These are phyloP conservation scores for Ganoderma sinense DNA, from an alignment of 1,284 basidiomycete genomes.

Conservation along the genomic window DNA sequence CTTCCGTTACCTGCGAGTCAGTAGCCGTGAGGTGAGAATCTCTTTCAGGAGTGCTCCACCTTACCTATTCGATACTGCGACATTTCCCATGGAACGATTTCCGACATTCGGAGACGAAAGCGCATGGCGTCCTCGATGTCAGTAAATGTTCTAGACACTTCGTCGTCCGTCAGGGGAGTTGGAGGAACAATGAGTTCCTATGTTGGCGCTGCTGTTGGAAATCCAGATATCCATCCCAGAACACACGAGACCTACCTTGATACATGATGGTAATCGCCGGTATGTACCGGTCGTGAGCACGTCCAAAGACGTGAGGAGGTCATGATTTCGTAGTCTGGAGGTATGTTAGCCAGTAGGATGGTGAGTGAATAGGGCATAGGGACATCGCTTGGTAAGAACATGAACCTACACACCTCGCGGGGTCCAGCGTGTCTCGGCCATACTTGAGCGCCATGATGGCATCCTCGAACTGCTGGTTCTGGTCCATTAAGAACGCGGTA, in stretches of 20 bases:
- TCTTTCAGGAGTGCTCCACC: constrained; percentile 21
- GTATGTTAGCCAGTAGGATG: not conserved
- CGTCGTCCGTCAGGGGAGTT: constrained; percentile 70
- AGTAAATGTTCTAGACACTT: constrained; percentile 69
- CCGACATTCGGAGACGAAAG: constrained; percentile 76
- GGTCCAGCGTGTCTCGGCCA: constrained; percentile 71
- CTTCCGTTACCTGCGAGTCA: constrained; percentile 70
- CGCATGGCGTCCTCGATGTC: constrained; percentile 82
- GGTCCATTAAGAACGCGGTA: constrained; percentile 82
- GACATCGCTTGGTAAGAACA: constrained; percentile 55
- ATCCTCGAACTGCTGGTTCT: constrained; percentile 84
- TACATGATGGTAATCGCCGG: constrained; percentile 75
- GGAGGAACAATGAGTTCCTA: constrained; percentile 74
- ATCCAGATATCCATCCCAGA: not conserved
- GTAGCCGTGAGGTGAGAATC: not conserved
- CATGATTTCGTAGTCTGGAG: constrained; percentile 85
- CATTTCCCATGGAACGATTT: constrained; percentile 82
- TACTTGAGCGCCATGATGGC: constrained; percentile 70
- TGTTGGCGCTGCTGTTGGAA: constrained; percentile 9
- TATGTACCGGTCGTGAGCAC: constrained; percentile 88
- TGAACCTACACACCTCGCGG: constrained; percentile 60
- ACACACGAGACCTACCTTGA: constrained; percentile 60
- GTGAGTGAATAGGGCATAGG: constrained; percentile 1
- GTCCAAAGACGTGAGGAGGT: constrained; percentile 88
- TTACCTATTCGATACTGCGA: constrained; percentile 73